Conservation (phyloP, 2,329 filamentous ascomycete genomes). For the Cladosporium colombiae region DNA sequence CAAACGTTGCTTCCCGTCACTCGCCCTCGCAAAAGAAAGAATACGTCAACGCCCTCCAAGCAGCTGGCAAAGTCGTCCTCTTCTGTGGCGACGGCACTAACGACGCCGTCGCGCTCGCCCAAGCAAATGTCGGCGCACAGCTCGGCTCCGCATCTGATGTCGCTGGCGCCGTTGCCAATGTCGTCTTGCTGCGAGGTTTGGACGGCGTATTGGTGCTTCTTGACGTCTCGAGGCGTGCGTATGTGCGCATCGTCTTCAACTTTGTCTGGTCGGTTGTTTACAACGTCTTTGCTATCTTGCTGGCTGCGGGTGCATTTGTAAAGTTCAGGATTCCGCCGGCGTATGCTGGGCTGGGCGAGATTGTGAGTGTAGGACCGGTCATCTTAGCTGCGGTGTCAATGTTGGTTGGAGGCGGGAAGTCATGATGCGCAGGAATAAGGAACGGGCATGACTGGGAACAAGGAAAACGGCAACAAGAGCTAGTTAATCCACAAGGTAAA, state of each 20-base stretch:
- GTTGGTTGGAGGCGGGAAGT: not conserved
- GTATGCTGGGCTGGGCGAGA: constrained; percentile 69
- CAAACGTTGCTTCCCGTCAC: constrained; percentile 48
- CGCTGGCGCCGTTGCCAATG: constrained; percentile 66
- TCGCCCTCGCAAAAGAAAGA: constrained; percentile 57
- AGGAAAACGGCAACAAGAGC: no score
- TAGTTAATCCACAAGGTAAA: no score
- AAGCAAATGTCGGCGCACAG: constrained; percentile 71
- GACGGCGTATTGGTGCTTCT: constrained; percentile 60
- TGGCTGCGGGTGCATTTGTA: constrained; percentile 67
- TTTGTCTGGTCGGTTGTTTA: constrained; percentile 71
- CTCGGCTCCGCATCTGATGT: constrained; percentile 65
- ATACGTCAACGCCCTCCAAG: constrained; percentile 47
- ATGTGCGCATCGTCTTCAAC: constrained; percentile 58
- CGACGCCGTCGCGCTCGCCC: constrained; percentile 70
- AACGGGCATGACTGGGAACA: no score
- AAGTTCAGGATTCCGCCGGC: constrained; percentile 56
- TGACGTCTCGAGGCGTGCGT: constrained; percentile 49
- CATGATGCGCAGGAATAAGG: no score
- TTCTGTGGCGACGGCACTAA: constrained; percentile 81
- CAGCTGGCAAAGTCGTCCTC: constrained; percentile 48
- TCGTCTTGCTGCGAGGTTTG: constrained; percentile 62
- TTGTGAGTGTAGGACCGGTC: constrained; percentile 73
- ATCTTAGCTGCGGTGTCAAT: constrained; percentile 55
- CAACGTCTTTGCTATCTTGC: constrained; percentile 67